Conservation (phyloP, 2,329 filamentous ascomycete genomes). For the Hypoxylon sp. region DNA sequence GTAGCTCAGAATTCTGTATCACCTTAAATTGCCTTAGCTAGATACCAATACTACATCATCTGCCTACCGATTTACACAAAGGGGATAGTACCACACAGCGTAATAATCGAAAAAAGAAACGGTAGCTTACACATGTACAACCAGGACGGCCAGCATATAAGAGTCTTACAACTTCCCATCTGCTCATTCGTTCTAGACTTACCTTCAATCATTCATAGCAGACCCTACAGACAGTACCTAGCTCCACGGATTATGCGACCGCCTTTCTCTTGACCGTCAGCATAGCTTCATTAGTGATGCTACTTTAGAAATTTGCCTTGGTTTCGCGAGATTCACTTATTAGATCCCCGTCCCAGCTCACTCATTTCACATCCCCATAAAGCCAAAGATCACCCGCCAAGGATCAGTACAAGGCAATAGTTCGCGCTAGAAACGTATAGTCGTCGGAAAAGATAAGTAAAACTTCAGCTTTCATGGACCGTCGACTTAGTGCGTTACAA, state of each 20-base stretch:
- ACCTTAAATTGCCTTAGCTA: slow-evolving; percentile 31
- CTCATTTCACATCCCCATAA: slow-evolving; percentile 9
- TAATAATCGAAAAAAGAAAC: slow-evolving; percentile 21
- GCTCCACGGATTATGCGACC: neutral
- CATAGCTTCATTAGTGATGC: neutral
- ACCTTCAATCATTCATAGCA: neutral
- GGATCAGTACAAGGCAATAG: slow-evolving; percentile 25
- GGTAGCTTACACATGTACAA: slow-evolving; percentile 19
- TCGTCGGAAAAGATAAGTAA: slow-evolving; percentile 20
- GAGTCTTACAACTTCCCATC: slow-evolving; percentile 8
- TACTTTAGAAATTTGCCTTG: neutral
- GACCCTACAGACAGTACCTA: neutral
- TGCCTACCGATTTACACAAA: slow-evolving; percentile 14
- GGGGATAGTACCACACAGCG: slow-evolving; percentile 16
- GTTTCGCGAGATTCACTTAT: neutral
- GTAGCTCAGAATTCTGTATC: slow-evolving; percentile 37
- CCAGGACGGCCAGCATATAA: slow-evolving; percentile 27
- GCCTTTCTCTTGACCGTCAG: neutral
- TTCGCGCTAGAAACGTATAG: slow-evolving; percentile 20
- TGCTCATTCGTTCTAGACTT: neutral
- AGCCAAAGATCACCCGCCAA: slow-evolving; percentile 23
- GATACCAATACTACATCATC: slow-evolving; percentile 25
- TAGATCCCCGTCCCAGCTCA: slow-evolving; percentile 11
- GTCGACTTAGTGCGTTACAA: slow-evolving; percentile 29
- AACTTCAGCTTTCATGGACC: slow-evolving; percentile 26